Evolutionary conservation across 179 eudicot species (phyloP), one percentile per base, ranked within the genome.

Genomic region (Spergularia azorica): DNA sequence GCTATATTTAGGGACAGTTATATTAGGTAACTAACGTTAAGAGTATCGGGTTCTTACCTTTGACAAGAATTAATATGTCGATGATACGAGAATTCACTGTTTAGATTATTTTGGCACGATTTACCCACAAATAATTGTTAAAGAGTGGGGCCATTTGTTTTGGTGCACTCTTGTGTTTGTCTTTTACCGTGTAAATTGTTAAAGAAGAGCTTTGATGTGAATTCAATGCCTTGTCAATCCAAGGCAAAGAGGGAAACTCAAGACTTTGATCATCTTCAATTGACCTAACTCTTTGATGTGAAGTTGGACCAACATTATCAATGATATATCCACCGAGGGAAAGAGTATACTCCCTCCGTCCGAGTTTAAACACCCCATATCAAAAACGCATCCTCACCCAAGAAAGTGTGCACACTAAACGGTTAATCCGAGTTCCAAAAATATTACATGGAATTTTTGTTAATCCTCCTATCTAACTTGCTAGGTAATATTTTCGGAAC

Each of bases 201-300:
- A 63, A 36, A 54, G 52, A 63, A 70, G n/a, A 70, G n/a, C 70
- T 77, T 46, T 48, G 55, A 51, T 48, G 56, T 63, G 16, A 70
- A 62, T 77, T 26, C 1, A 26, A 26, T 62, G 76, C 67, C 63
- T 65, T 78, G 76, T 78, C 81, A 71, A 78, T 63, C 76, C 72
- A 72, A 63, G 65, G 64, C 61, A 77, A 36, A n/a, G 15, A 21
- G 59, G 18, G 58, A 16, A 5, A 39, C 58, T 59, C 60, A 50
- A 55, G 57, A 68, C 16, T n/a, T 38, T 36, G 39, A 36, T 36
- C 39, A 36, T 36, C 12, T 21, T 71, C 46, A 63, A 63, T 16
- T 57, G 74, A 54, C 20, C 5, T 14, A 17, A 77, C 70, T 55
- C n/a, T 70, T 71, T 77, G 26, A 51, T 77, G 72, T 18, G 70